phyloP scores from a whole-genome alignment of 208 protist species.

The Crithidia acanthocephali region DNA sequence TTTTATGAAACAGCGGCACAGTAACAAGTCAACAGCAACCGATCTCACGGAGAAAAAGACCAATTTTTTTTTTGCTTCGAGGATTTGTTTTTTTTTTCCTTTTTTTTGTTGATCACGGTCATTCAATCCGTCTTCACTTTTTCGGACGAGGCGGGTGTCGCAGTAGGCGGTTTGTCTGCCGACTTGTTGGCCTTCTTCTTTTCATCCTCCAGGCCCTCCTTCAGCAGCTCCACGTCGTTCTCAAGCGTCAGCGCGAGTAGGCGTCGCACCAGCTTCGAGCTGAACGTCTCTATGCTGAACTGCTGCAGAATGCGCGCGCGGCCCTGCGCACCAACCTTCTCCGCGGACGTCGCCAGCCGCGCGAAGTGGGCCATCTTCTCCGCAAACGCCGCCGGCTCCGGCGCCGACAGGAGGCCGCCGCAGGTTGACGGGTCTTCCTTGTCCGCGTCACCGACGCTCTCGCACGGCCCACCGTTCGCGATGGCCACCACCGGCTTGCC shows the following conservation, averaged over 20 bases:
- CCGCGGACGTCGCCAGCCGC: conserved; percentile 31
- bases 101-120: conserved; percentile 1
- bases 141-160: not conserved
- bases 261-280: conserved; percentile 50
- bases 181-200: conserved; percentile 9
- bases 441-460: conserved; percentile 61
- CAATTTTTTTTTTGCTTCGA: not conserved
- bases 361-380: conserved; percentile 51
- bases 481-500: conserved; percentile 91
- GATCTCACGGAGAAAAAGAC: too few relatives aligned
- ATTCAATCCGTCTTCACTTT: conserved; percentile 11
- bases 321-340: conserved; percentile 51
- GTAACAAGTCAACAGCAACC: not conserved
- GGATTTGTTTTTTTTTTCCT: conserved; percentile 8
- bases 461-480: conserved; percentile 92
- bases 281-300: conserved; percentile 68
- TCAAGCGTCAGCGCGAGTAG: conserved; percentile 7
- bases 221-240: conserved; percentile 20
- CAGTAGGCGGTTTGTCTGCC: not conserved
- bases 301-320: conserved; percentile 35
- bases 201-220: conserved; percentile 9
- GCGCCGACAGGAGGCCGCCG: conserved; percentile 61
- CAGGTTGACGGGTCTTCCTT: conserved; percentile 34
- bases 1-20: not conserved
- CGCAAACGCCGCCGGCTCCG: conserved; percentile 68